Percentiles rank a stretch among this genome's conserved stretches.
Evolutionary conservation across 2,329 filamentous ascomycete species (phyloP).

Genomic region (Aureobasidium mangrovei): DNA sequence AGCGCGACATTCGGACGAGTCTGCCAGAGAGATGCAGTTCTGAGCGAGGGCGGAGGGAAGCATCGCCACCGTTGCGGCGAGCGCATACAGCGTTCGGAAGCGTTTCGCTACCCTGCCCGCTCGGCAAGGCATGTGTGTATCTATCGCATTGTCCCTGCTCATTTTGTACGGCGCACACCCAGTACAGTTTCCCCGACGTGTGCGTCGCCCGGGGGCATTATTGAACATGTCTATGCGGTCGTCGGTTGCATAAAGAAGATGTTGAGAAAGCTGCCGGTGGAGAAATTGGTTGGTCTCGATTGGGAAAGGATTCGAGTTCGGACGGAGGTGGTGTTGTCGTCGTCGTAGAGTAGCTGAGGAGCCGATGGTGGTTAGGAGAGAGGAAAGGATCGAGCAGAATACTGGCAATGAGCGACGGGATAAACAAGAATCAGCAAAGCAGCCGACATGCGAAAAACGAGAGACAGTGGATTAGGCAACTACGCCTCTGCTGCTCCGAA

Average conservation of each 20-base stretch:
- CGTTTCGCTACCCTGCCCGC: background rate
- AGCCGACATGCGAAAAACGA: background rate
- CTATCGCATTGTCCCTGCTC: background rate
- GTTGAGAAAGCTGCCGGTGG: slow-evolving; percentile 6
- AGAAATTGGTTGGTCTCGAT: slow-evolving; percentile 7
- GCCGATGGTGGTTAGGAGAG: slow-evolving; percentile 1
- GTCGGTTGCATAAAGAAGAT: slow-evolving; percentile 12
- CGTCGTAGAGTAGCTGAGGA: background rate
- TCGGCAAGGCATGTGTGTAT: background rate
- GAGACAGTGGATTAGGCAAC: slow-evolving; percentile 5
- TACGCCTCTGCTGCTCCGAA: background rate
- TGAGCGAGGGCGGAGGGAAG: slow-evolving; percentile 29
- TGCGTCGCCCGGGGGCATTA: background rate
- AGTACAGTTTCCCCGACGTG: background rate
- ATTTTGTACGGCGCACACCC: background rate
- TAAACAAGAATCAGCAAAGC: background rate
- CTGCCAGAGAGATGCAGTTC: slow-evolving; percentile 58
- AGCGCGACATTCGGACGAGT: slow-evolving; percentile 62
- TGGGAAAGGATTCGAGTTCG: background rate
- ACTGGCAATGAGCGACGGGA: slow-evolving; percentile 3
- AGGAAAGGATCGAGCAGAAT: slow-evolving; percentile 3
- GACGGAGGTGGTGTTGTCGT: slow-evolving; percentile 4
- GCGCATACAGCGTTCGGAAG: background rate
- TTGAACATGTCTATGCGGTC: slow-evolving; percentile 6
- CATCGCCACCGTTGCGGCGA: slow-evolving; percentile 10